Evolutionary conservation across 495 filamentous ascomycete species (phyloP).

Genomic region (Talaromyces liani): DNA sequence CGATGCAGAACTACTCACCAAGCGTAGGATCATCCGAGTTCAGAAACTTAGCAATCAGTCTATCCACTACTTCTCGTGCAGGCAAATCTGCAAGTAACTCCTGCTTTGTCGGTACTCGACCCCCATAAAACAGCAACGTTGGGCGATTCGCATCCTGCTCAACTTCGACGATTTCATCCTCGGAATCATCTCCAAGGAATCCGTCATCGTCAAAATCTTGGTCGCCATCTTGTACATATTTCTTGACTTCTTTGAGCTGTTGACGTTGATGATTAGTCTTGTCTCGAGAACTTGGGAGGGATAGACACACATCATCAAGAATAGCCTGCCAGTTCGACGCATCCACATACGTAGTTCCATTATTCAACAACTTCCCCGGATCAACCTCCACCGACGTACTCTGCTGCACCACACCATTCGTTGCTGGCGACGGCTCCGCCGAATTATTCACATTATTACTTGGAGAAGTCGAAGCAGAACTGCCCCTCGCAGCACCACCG

Average conservation of each 20-base stretch:
- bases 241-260: slow-evolving; percentile 32
- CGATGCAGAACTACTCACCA: slow-evolving; percentile 15
- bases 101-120: slow-evolving; percentile 21
- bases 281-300: slow-evolving; percentile 6
- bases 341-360: slow-evolving; percentile 47
- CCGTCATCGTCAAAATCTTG: slow-evolving; percentile 10
- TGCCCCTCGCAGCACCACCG: background rate
- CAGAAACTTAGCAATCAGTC: slow-evolving; percentile 38
- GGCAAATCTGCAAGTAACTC: slow-evolving; percentile 37
- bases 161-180: slow-evolving; percentile 18
- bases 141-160: slow-evolving; percentile 22
- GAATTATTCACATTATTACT: background rate
- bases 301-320: slow-evolving; percentile 37
- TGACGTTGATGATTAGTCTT: slow-evolving; percentile 10
- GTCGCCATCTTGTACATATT: slow-evolving; percentile 17
- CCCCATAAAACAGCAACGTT: slow-evolving; percentile 33
- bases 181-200: slow-evolving; percentile 14
- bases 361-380: slow-evolving; percentile 63
- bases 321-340: slow-evolving; percentile 44
- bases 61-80: slow-evolving; percentile 30
- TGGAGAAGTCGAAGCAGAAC: background rate
- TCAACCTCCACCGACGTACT: slow-evolving; percentile 26
- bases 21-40: slow-evolving; percentile 34
- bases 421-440: slow-evolving; percentile 45
- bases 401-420: slow-evolving; percentile 28